Base-by-base conservation (phyloP, 345 rosid genomes). In the Gossypium anomalum region DNA sequence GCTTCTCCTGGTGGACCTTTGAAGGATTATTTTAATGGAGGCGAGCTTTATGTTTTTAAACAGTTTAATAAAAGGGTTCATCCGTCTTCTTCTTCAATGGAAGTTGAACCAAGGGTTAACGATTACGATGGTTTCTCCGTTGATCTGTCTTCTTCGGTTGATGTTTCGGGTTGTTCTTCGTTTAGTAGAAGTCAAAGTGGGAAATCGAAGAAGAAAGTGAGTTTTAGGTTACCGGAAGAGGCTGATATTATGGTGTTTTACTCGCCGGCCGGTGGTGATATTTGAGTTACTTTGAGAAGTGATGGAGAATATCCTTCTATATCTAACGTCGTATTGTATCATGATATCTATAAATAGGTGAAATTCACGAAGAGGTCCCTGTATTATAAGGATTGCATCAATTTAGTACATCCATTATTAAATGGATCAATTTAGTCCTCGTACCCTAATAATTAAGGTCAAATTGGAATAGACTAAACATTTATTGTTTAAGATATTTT, bases 151-250 rank as follows among this genome's bases (percentile, higher is more conserved):
- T 34, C 65, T 22, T 58, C 75, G 58, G 41, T 23, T 57, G 63
- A 20, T 53, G 63, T 14, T 57, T 51, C 20, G 7, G 19, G 19
- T 29, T 52, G 22, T 29, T 52, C 65, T 59, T 67, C 78, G 8
- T 20, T 76, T 29, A 20, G 78, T 44, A 76, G 78, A 75, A 74
- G 53, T 72, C 72, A 61, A 67, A 81, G 76, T 68, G 66, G 75
- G 62, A 77, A 59, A 75, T 1, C 7, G 43, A 77, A 45, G 65
- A 85, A 85, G 82, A 81, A 62, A 76, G 87, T 87, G 14, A 80
- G 78, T 74, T 83, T 87, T 75, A 85, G 64, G 79, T 56, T 75
- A 70, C 86, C 86, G 1, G 82, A 81, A 22, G 84, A 85, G 43
- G 64, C 82, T 41, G 85, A 85, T 15, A 68, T 80, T 59, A 49